These are phyloP conservation scores for Pseudocercospora fuligena DNA, from an alignment of 2,329 filamentous ascomycete genomes.

Conservation along the genomic window DNA sequence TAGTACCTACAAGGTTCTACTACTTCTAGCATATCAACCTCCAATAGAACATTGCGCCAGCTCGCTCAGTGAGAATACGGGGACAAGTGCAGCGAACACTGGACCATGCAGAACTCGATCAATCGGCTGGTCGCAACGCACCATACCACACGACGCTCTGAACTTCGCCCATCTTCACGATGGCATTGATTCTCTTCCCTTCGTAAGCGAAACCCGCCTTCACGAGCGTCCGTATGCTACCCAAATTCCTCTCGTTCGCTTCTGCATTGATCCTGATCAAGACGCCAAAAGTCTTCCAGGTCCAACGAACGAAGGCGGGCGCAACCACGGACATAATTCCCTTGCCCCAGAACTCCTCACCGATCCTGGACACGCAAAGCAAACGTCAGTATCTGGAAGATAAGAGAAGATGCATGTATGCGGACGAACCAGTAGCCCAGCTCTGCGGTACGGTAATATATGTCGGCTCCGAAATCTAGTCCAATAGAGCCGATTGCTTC, in stretches of 20 bases:
- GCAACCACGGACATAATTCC: constrained; percentile 39
- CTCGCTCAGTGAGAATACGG: too few relatives aligned
- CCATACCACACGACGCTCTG: constrained; percentile 43
- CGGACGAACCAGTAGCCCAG: constrained; percentile 49
- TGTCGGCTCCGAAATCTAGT: constrained; percentile 41
- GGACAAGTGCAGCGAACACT: background rate
- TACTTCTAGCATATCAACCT: too few relatives aligned
- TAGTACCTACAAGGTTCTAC: too few relatives aligned
- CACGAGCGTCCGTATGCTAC: constrained; percentile 43
- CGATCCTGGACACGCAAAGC: background rate
- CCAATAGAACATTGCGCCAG: too few relatives aligned
- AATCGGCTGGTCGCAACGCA: constrained; percentile 35
- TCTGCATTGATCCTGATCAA: constrained; percentile 40
- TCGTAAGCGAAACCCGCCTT: constrained; percentile 47
- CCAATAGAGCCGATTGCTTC: constrained; percentile 46
- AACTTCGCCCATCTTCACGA: constrained; percentile 43
- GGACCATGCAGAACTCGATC: background rate
- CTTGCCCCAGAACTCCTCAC: constrained; percentile 43
- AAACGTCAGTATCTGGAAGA: background rate
- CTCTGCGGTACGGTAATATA: constrained; percentile 45
- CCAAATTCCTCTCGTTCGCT: constrained; percentile 41
- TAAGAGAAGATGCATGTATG: background rate
- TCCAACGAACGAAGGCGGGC: constrained; percentile 43
- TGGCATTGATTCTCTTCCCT: constrained; percentile 42
- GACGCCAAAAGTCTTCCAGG: constrained; percentile 40